phyloP scores from a whole-genome alignment of 2,329 filamentous ascomycete species.

The Cladorrhinum sp. region DNA sequence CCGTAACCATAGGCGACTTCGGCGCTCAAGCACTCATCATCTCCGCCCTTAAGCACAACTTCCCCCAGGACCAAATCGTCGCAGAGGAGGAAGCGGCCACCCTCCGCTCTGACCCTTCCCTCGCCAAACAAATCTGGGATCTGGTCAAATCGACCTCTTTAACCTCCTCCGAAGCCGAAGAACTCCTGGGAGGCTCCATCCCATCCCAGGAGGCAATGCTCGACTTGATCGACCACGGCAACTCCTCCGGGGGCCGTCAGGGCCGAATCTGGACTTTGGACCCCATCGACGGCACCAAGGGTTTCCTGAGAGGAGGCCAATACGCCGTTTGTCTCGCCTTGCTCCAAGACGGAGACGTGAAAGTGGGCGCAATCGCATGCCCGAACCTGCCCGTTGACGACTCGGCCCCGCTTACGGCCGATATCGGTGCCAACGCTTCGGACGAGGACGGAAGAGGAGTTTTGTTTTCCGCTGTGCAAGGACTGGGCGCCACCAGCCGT shows the following conservation, averaged over 20 bases:
- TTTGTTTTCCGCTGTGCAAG: conserved; percentile 78
- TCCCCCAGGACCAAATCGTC: conserved; percentile 87
- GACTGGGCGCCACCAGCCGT: conserved; percentile 76
- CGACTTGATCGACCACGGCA: conserved; percentile 16
- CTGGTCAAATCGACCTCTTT: conserved; percentile 68
- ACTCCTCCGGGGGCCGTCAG: not conserved
- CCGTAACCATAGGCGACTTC: conserved; percentile 97
- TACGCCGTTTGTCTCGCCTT: conserved; percentile 24
- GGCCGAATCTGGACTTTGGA: conserved; percentile 25
- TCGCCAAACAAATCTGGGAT: conserved; percentile 78
- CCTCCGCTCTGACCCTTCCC: conserved; percentile 66
- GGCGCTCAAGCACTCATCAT: conserved; percentile 97
- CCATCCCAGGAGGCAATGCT: conserved; percentile 54
- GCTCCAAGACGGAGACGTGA: conserved; percentile 19
- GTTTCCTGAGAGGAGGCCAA: conserved; percentile 23
- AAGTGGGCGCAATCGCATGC: conserved; percentile 24
- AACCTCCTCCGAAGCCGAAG: conserved; percentile 55
- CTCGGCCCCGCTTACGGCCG: conserved; percentile 63
- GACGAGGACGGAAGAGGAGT: conserved; percentile 77
- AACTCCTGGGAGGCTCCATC: conserved; percentile 61
- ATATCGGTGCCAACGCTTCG: conserved; percentile 70
- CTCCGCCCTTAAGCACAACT: conserved; percentile 80
- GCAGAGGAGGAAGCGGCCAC: conserved; percentile 89
- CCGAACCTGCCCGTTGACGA: conserved; percentile 50
- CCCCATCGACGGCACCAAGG: conserved; percentile 26